phyloP scores from a whole-genome alignment of 192 early-diverging fungal species.

The Podila epigama region DNA sequence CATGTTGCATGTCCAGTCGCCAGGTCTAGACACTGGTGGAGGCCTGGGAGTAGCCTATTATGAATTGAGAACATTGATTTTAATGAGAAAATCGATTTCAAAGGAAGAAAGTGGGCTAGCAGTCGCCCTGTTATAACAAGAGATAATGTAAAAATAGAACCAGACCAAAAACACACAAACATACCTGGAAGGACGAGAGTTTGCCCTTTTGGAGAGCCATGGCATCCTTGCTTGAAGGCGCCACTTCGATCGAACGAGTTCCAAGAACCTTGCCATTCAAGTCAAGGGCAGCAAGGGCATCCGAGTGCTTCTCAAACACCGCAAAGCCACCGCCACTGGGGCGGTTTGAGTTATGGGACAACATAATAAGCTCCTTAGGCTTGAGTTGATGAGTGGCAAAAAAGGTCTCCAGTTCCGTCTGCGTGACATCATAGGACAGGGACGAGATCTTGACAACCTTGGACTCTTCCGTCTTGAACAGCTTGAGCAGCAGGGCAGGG shows the following conservation, averaged over 20 bases:
- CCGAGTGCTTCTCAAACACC: conserved; percentile 69
- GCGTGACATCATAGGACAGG: conserved; percentile 66
- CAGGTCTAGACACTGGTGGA: conserved; percentile 52
- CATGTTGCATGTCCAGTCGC: conserved; percentile 78
- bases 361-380: conserved; percentile 68
- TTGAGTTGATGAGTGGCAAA: conserved; percentile 61
- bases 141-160: conserved; percentile 1
- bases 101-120: not conserved
- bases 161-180: not conserved
- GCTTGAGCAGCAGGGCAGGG: conserved; percentile 63
- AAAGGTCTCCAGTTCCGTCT: conserved; percentile 67
- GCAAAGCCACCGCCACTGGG: conserved; percentile 72
- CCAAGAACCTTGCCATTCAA: conserved; percentile 70
- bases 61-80: not conserved
- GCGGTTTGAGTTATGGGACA: conserved; percentile 59
- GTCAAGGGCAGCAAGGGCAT: conserved; percentile 66
- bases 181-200: conserved; percentile 65
- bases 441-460: conserved; percentile 70
- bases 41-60: conserved; percentile 40
- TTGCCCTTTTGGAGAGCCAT: conserved; percentile 65
- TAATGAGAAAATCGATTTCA: not conserved
- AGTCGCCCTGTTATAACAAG: not conserved
- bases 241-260: conserved; percentile 67
- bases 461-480: conserved; percentile 70
- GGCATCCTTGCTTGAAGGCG: conserved; percentile 64